Conservation (phyloP, 768 basidiomycete species). For the Leccinum olivaceopallidum region DNA sequence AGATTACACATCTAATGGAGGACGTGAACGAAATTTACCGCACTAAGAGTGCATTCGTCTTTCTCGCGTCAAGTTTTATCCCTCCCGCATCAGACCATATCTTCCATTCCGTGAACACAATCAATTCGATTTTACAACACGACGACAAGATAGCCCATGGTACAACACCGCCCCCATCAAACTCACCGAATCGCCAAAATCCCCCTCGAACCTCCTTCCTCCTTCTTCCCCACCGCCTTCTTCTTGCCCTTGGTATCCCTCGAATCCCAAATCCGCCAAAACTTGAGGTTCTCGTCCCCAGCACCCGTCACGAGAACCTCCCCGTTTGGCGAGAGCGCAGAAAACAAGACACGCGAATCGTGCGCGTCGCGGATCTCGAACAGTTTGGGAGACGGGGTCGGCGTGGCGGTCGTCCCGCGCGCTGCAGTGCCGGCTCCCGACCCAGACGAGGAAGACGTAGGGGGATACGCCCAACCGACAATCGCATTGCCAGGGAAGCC, state of each 20-base stretch:
- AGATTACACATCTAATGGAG: no score
- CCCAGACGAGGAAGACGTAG: conserved; percentile 16
- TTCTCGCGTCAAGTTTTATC: no score
- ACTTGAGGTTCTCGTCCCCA: conserved; percentile 95
- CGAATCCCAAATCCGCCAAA: conserved; percentile 87
- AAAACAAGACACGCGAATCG: conserved; percentile 87
- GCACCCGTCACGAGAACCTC: conserved; percentile 92
- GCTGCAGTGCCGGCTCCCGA: conserved; percentile 23
- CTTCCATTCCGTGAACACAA: background rate
- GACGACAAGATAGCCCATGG: background rate
- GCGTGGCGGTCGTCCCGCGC: conserved; percentile 19
- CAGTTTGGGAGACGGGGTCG: conserved; percentile 20
- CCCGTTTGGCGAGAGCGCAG: conserved; percentile 82
- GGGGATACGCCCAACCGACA: conserved; percentile 83
- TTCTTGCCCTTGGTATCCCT: conserved; percentile 38
- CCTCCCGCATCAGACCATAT: no score
- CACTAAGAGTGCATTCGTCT: no score
- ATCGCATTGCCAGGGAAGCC: conserved; percentile 89
- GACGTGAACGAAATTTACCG: no score
- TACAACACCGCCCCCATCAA: background rate
- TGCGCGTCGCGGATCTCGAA: conserved; percentile 85
- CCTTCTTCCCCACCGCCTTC: conserved; percentile 31
- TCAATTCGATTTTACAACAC: background rate
- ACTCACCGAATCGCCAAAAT: conserved; percentile 39
- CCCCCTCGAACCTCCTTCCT: conserved; percentile 35